phyloP scores from a whole-genome alignment of 192 early-diverging fungal species.

The Martensiomyces pterosporus region DNA sequence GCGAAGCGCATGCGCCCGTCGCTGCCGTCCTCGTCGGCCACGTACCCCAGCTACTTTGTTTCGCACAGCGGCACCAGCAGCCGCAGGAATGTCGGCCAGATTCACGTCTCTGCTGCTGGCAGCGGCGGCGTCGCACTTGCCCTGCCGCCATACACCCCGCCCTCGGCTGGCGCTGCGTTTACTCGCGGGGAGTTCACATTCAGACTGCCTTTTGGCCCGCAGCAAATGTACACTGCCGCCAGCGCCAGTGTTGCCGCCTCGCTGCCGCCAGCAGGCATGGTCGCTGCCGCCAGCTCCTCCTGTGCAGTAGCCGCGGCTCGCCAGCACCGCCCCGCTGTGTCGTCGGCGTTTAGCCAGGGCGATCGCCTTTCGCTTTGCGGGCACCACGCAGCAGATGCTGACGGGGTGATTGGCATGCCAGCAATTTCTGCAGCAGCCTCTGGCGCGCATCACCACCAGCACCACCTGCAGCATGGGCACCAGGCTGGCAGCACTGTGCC shows the following conservation, averaged over 20 bases:
- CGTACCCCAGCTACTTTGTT: no score
- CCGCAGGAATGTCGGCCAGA: background rate
- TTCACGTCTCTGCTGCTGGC: no score
- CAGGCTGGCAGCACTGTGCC: no score
- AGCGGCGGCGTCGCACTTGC: no score
- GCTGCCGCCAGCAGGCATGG: background rate
- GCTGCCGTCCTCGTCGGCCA: constrained; percentile 3
- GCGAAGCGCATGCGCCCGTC: constrained; percentile 44
- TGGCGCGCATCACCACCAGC: no score
- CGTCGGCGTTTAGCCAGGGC: background rate
- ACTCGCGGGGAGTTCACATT: constrained; percentile 38
- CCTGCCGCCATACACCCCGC: constrained; percentile 34
- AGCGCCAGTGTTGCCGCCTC: constrained; percentile 9
- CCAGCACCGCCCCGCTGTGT: background rate
- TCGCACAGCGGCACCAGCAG: no score
- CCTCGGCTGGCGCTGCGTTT: constrained; percentile 26
- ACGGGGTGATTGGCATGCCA: constrained; percentile 1
- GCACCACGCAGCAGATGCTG: no score
- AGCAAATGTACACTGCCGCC: constrained; percentile 4
- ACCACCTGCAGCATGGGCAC: no score
- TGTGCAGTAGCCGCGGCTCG: no score
- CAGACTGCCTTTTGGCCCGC: constrained; percentile 16
- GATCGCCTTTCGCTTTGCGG: constrained; percentile 5
- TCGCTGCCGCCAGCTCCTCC: constrained; percentile 2
- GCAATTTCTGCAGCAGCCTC: constrained; percentile 10